Base-by-base conservation (phyloP, 495 filamentous ascomycete genomes). In the Trypethelium eluteriae region DNA sequence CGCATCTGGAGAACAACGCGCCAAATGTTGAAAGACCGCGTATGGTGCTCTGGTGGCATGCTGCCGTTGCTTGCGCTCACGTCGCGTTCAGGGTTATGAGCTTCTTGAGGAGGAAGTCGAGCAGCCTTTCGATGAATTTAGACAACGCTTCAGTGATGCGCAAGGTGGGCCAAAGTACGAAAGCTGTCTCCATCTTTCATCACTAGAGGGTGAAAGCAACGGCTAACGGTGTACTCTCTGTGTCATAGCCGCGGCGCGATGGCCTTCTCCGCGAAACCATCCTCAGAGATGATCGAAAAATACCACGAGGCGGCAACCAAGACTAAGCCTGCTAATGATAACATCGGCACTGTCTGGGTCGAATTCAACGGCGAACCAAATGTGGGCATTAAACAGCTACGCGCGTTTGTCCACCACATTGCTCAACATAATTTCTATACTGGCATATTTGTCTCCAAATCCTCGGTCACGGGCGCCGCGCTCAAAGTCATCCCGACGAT, bases 321-420 rank as follows among this genome's bases (percentile, higher is more conserved):
- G 76, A 69, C 36, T 57, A 68, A 66, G 18, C 62, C 70, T 14
- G 39, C 61, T 38, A 79, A 82, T 38, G 77, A 84, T 62, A 86
- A 91, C 70, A 89, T 92, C 75, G 94, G 94, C 71, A 89, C 85
- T 39, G 89, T 98, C 79, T 96, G 89, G 85, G 85, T 98, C 67
- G 92, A 98, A 76, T 98, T 98, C 84, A 86, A 84, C 73, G 79
- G 85, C 39, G 90, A 94, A 64, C 68, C 82, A 18, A 84, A 80
- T 18, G 87, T 98, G 64, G 94, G 94, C 70, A 90, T 96, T 71
- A 90, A 91, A 76, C 91, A 96, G 73, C 89, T 97, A 78, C 90
- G 91, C 74, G 80, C 82, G 38, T 98, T 97, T 79, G 91, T 89
- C 71, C 88, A 92, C 70, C 81, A 88, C 76, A 88, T 95, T 76